A percentile compares a stretch with the other conserved stretches of the same genome.
phyloP scores from a whole-genome alignment of 2,329 filamentous ascomycete genomes.

The Onygenales sp. region DNA sequence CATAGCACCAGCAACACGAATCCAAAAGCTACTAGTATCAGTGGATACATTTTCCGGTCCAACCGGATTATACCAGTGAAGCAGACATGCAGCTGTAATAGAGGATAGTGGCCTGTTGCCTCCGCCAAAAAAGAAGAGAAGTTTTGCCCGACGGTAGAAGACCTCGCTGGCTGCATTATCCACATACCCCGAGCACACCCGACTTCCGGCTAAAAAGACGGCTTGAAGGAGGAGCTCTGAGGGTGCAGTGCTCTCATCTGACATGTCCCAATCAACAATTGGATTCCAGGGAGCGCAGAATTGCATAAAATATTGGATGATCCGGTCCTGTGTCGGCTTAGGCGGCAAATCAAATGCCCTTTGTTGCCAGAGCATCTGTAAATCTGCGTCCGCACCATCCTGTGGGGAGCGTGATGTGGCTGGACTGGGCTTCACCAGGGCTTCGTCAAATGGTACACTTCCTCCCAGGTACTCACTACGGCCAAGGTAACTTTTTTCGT shows the following conservation, averaged over 20 bases:
- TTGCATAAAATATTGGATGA: conserved; percentile 32
- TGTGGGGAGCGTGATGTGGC: conserved; percentile 15
- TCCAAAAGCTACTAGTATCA: conserved; percentile 35
- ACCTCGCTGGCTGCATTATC: conserved; percentile 22
- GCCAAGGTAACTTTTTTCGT: conserved; percentile 20
- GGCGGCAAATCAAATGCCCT: background rate
- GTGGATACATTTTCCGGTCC: conserved; percentile 31
- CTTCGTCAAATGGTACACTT: conserved; percentile 20
- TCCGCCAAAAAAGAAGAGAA: conserved; percentile 25
- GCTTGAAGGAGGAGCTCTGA: conserved; percentile 14
- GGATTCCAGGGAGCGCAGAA: conserved; percentile 35
- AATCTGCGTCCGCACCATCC: background rate
- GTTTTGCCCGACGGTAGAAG: conserved; percentile 23
- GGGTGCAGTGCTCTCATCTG: conserved; percentile 23
- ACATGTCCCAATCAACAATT: conserved; percentile 31
- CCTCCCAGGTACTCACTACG: conserved; percentile 18
- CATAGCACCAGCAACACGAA: conserved; percentile 31
- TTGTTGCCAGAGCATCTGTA: background rate
- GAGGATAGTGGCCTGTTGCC: conserved; percentile 31
- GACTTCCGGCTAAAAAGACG: conserved; percentile 33
- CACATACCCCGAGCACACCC: conserved; percentile 23
- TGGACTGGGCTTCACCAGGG: conserved; percentile 19
- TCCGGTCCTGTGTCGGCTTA: conserved; percentile 21
- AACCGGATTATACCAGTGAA: conserved; percentile 37
- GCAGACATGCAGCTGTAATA: conserved; percentile 27